phyloP scores from a whole-genome alignment of 345 rosid species.

The Psidium friedrichsthalianum region DNA sequence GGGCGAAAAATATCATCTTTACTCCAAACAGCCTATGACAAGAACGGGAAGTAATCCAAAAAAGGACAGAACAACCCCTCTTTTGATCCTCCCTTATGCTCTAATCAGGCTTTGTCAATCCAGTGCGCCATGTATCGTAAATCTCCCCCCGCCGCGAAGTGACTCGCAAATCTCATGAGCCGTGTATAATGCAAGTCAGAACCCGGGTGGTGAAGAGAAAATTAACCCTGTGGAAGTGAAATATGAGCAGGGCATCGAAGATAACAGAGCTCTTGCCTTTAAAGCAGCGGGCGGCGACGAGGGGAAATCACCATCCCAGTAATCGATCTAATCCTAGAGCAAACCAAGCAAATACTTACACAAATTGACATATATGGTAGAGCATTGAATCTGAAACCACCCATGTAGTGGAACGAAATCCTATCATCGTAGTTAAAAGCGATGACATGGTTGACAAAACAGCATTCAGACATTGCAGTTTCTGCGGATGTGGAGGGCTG shows the following conservation, averaged over 20 bases:
- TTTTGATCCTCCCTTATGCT: neutral
- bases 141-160: neutral
- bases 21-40: neutral
- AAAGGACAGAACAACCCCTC: neutral
- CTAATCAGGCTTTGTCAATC: neutral
- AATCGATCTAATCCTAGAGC: neutral
- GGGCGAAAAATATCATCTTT: neutral
- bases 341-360: neutral
- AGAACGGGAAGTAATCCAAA: neutral
- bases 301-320: neutral
- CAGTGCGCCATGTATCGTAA: neutral
- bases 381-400: neutral
- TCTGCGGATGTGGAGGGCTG: neutral
- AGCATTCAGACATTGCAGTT: neutral
- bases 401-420: neutral
- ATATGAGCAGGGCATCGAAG: neutral
- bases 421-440: neutral
- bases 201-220: neutral
- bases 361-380: neutral
- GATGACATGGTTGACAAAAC: neutral
- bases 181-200: neutral
- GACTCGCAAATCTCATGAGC: neutral
- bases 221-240: neutral
- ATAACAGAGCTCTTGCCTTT: neutral
- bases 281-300: neutral